Percentiles rank a stretch among this genome's conserved stretches.
These are phyloP conservation scores for Phialophora verrucosa DNA, from an alignment of 2,329 filamentous ascomycete species.

Conservation along the genomic window DNA sequence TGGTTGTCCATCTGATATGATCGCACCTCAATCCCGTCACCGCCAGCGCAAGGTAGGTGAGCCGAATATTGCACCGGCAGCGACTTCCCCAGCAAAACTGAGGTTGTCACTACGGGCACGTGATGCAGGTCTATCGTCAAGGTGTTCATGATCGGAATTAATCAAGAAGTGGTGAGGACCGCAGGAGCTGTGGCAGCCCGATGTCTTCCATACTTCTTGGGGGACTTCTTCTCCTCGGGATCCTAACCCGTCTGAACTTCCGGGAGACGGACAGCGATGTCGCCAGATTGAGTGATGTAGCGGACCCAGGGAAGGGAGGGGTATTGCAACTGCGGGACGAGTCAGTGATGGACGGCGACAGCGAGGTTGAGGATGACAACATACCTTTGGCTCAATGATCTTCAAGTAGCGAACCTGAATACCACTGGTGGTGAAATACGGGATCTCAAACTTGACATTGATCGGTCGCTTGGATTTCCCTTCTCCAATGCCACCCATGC, in stretches of 20 bases:
- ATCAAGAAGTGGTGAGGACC: neutral
- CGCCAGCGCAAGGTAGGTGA: neutral
- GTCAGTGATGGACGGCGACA: constrained; percentile 13
- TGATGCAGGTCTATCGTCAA: neutral
- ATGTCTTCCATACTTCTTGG: neutral
- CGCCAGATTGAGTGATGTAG: constrained; percentile 97
- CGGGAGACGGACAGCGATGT: constrained; percentile 93
- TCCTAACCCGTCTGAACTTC: constrained; percentile 66
- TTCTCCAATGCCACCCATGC: constrained; percentile 83
- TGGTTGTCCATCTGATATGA: constrained; percentile 8
- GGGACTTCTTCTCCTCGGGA: constrained; percentile 2
- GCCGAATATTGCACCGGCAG: neutral
- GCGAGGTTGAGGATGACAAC: constrained; percentile 39
- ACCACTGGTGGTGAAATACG: constrained; percentile 99
- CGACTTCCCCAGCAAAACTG: constrained; percentile 1
- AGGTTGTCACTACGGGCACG: constrained; percentile 7
- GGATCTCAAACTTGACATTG: constrained; percentile 99
- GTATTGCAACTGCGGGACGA: constrained; percentile 80
- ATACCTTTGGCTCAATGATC: constrained; percentile 98
- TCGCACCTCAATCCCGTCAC: constrained; percentile 4
- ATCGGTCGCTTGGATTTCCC: constrained; percentile 95
- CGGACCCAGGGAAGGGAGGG: constrained; percentile 96
- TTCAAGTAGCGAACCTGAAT: constrained; percentile 98
- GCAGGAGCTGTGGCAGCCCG: constrained; percentile 8
- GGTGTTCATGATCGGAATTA: neutral